These are phyloP conservation scores for Apiospora saccharicola DNA, from an alignment of 2,329 filamentous ascomycete genomes.

Conservation along the genomic window DNA sequence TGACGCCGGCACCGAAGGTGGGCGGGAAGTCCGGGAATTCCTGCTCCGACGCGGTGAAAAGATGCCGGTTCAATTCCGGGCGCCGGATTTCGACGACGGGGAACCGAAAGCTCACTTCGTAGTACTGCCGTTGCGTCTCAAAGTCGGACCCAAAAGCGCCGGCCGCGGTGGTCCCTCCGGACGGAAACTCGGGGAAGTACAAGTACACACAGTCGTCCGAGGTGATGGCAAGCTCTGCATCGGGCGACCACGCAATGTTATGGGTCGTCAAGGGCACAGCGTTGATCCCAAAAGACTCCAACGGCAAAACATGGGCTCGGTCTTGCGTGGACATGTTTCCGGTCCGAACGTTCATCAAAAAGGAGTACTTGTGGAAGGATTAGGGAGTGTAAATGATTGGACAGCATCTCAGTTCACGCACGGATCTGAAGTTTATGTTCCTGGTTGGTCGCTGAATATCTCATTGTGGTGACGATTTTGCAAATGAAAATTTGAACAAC, in stretches of 20 bases:
- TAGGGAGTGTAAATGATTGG: neutral
- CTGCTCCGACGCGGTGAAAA: slow-evolving; percentile 38
- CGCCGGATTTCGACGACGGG: slow-evolving; percentile 38
- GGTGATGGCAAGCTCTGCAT: slow-evolving; percentile 63
- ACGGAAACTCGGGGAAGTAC: slow-evolving; percentile 55
- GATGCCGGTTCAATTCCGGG: slow-evolving; percentile 39
- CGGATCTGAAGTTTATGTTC: neutral
- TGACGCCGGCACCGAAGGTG: slow-evolving; percentile 54
- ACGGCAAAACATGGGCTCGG: slow-evolving; percentile 49
- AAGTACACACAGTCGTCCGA: slow-evolving; percentile 63
- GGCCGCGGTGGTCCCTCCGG: slow-evolving; percentile 31
- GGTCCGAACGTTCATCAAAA: neutral
- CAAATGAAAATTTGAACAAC: neutral
- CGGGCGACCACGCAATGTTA: slow-evolving; percentile 61
- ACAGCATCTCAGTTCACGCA: slow-evolving; percentile 1
- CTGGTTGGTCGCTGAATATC: neutral
- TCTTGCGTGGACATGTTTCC: slow-evolving; percentile 32
- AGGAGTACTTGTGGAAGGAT: neutral
- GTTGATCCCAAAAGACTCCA: slow-evolving; percentile 54
- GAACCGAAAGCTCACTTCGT: slow-evolving; percentile 43
- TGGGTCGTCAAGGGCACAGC: slow-evolving; percentile 53
- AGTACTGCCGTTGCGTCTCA: slow-evolving; percentile 39
- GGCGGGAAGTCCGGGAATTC: slow-evolving; percentile 40
- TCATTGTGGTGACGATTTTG: neutral
- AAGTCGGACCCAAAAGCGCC: slow-evolving; percentile 28